Evolutionary conservation across 805 yeast species (phyloP).

Genomic region (Hanseniaspora jakobsenii): DNA sequence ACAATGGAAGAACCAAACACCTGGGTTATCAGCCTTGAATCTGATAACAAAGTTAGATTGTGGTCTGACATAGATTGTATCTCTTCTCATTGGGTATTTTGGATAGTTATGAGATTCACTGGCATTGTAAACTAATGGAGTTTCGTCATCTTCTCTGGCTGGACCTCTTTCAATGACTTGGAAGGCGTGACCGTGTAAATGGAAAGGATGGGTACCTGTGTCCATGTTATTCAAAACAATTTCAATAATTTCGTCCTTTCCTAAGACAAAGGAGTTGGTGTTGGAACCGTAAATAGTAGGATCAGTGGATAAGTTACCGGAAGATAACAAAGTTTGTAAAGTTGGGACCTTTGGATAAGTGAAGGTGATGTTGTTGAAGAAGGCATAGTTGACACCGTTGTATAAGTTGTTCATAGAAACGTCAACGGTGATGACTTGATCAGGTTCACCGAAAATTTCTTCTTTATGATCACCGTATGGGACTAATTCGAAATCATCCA

Average conservation of each 20-base stretch:
- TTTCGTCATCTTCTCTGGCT: slow-evolving; percentile 39
- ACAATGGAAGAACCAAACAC: slow-evolving; percentile 98
- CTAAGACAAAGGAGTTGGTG: slow-evolving; percentile 62
- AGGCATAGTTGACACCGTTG: slow-evolving; percentile 89
- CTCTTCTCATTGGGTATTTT: slow-evolving; percentile 72
- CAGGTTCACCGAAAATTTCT: slow-evolving; percentile 54
- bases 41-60: slow-evolving; percentile 77
- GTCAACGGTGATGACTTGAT: slow-evolving; percentile 53
- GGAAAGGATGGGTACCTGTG: slow-evolving; percentile 95
- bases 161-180: slow-evolving; percentile 67
- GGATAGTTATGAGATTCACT: slow-evolving; percentile 42
- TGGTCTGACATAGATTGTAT: slow-evolving; percentile 64
- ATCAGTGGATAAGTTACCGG: slow-evolving; percentile 50
- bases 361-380: slow-evolving; percentile 80
- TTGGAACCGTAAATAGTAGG: slow-evolving; percentile 58
- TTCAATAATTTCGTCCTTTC: slow-evolving; percentile 47
- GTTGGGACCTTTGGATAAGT: slow-evolving; percentile 76
- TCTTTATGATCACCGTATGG: slow-evolving; percentile 41
- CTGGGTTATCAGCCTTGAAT: slow-evolving; percentile 89
- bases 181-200: slow-evolving; percentile 80
- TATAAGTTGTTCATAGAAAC: slow-evolving; percentile 75
- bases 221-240: slow-evolving; percentile 76
- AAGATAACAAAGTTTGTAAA: slow-evolving; percentile 60
- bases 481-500: slow-evolving; percentile 67
- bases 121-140: slow-evolving; percentile 48